Base-by-base conservation (phyloP, 2,329 filamentous ascomycete species). In the Alternaria infectoria region DNA sequence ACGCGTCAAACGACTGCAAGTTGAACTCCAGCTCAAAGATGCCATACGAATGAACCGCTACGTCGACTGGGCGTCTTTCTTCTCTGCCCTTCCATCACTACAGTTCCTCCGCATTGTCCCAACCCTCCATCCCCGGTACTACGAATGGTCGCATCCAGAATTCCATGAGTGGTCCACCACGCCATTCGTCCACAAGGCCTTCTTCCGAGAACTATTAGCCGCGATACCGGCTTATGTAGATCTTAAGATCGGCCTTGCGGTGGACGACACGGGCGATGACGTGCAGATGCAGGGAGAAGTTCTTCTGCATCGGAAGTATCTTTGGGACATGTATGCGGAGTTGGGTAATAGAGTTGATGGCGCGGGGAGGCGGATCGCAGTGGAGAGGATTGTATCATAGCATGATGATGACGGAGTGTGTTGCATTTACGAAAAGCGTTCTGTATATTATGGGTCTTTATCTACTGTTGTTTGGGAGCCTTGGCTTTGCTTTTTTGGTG, bases 1-100 rank as follows among this genome's bases (percentile, higher is more conserved):
- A 17, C 67, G 68, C 8, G 67, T 76, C 54, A 75, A 69, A 23
- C 63, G 63, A 30, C 52, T 77, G 28, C 71, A 75, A 30, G 57
- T 76, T 5, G 74, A 76, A 30, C 21, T 77, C 0, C 73, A 76
- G 36, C 55, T 77, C 8, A 77, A 77, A 44, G 74, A 77, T n/a
- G 65, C 74, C 8, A 67, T 72, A 52, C 63, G 74, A 15, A 77
- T 76, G 75, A 75, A 76, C 57, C 70, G 65, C 25, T 76, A 75
- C 43, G 66, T 75, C n/a, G 70, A 77, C 61, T 77, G 75, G 75
- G 45, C 57, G 0, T 64, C 69, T 5, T 73, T 76, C 51, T 74
- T 76, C 55, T 62, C 69, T 13, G 36, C 61, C 0, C 72, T 77
- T 17, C 54, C 72, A 0, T 62, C 69, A 0, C 56, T 76, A 6